These are phyloP conservation scores for Venturia oleaginea DNA, from an alignment of 2,329 filamentous ascomycete genomes.

Conservation along the genomic window DNA sequence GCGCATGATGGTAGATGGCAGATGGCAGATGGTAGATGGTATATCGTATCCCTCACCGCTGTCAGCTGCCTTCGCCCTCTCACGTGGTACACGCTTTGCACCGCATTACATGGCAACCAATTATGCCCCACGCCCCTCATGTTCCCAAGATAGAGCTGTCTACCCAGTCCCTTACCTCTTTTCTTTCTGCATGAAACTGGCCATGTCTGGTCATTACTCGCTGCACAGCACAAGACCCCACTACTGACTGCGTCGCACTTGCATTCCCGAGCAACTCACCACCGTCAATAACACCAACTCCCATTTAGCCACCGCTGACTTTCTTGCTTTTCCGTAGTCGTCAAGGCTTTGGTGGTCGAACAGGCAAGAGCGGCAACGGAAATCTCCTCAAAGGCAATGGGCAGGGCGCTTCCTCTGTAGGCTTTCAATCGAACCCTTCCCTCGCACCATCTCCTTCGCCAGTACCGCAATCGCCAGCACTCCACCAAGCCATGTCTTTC, in stretches of 20 bases:
- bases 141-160: not conserved
- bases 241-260: slow-evolving; percentile 19
- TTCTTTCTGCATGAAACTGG: slow-evolving; percentile 8
- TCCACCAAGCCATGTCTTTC: slow-evolving; percentile 59
- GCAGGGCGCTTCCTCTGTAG: slow-evolving; percentile 22
- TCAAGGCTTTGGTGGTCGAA: slow-evolving; percentile 35
- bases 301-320: slow-evolving; percentile 22
- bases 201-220: not conserved
- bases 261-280: slow-evolving; percentile 22
- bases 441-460: slow-evolving; percentile 22
- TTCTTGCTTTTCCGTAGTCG: slow-evolving; percentile 22
- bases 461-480: slow-evolving; percentile 44
- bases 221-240: not conserved
- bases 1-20: not conserved
- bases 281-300: slow-evolving; percentile 24
- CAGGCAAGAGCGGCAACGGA: slow-evolving; percentile 27
- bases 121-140: slow-evolving; percentile 3
- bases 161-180: slow-evolving; percentile 3
- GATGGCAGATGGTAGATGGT: no score
- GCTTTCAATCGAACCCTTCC: slow-evolving; percentile 25
- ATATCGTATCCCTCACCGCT: not conserved
- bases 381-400: slow-evolving; percentile 14
- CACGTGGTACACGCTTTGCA: not conserved
- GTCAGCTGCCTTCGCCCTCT: not conserved
- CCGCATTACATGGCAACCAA: not conserved